Percentiles rank a stretch among this genome's conserved stretches.
Conservation (phyloP, 805 yeast genomes). For the Kodamaea neixiangensis region DNA sequence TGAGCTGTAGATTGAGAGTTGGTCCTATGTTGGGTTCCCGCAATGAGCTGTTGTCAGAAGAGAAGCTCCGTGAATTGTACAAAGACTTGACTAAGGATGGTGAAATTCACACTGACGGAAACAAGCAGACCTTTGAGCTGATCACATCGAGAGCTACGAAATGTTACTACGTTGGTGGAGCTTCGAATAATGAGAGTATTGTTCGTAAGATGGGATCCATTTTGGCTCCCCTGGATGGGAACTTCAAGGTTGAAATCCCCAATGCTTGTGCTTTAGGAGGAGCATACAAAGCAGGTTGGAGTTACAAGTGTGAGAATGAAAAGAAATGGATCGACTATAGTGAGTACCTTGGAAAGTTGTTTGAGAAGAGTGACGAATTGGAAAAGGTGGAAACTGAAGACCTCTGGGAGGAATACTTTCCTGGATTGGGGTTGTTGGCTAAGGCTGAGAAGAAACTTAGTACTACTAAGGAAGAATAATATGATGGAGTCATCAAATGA, state of each 20-base stretch:
- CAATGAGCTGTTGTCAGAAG: neutral
- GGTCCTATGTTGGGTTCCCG: constrained; percentile 64
- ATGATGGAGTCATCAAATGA: no score
- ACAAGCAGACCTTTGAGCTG: constrained; percentile 43
- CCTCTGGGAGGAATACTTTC: constrained; percentile 50
- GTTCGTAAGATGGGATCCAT: constrained; percentile 69
- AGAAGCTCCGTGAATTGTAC: constrained; percentile 20
- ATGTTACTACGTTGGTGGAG: constrained; percentile 86
- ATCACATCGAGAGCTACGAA: constrained; percentile 61
- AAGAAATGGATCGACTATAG: constrained; percentile 45
- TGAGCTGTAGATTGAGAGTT: constrained; percentile 77
- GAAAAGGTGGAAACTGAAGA: constrained; percentile 41
- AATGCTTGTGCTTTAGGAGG: constrained; percentile 95
- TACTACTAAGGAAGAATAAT: neutral
- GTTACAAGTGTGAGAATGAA: constrained; percentile 38
- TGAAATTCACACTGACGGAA: constrained; percentile 50
- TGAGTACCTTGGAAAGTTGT: constrained; percentile 37
- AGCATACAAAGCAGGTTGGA: constrained; percentile 83
- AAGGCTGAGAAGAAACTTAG: constrained; percentile 37
- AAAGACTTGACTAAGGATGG: constrained; percentile 39
- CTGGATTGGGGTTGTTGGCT: constrained; percentile 55
- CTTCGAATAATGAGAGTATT: constrained; percentile 69
- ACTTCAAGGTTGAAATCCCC: constrained; percentile 70
- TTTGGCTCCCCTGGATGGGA: constrained; percentile 65
- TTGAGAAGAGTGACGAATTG: constrained; percentile 52